Conservation (phyloP, 352 stramenopile species). For the Pythium diclinum region DNA sequence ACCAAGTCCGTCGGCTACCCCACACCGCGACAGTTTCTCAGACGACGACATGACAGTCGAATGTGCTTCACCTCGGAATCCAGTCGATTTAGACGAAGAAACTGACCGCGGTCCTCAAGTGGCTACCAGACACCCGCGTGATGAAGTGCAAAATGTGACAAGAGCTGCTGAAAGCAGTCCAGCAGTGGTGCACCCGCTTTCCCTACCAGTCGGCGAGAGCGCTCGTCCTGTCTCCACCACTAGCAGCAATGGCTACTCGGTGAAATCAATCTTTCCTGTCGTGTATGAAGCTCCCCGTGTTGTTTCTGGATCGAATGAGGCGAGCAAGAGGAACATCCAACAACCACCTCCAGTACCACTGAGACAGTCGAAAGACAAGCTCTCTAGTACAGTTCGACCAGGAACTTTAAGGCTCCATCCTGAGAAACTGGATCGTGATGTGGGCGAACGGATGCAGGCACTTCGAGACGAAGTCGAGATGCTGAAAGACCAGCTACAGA, state of each 20-base stretch:
- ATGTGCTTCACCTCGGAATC: slow-evolving; percentile 21
- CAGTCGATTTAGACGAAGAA: slow-evolving; percentile 5
- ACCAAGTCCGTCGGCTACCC: background rate
- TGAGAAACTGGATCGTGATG: too few relatives aligned
- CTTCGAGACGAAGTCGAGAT: slow-evolving; percentile 12
- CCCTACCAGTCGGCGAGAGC: background rate
- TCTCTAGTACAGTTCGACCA: background rate
- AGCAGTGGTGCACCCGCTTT: slow-evolving; percentile 4
- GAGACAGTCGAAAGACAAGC: background rate
- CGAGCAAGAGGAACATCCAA: background rate
- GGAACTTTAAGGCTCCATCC: background rate
- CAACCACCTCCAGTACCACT: background rate
- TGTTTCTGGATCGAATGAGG: background rate
- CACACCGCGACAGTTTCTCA: background rate
- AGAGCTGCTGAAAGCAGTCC: background rate
- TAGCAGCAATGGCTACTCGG: slow-evolving; percentile 26
- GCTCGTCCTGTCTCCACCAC: background rate
- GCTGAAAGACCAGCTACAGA: slow-evolving; percentile 8
- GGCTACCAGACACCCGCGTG: background rate
- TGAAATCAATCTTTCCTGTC: slow-evolving; percentile 40
- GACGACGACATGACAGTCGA: slow-evolving; percentile 24
- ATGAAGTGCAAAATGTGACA: background rate
- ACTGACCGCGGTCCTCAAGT: background rate
- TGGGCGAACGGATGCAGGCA: background rate
- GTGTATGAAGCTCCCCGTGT: slow-evolving; percentile 31